Percentiles rank a stretch among this genome's conserved stretches.
These are phyloP conservation scores for Phyllosticta citriasiana DNA, from an alignment of 2,329 filamentous ascomycete genomes.

Conservation along the genomic window DNA sequence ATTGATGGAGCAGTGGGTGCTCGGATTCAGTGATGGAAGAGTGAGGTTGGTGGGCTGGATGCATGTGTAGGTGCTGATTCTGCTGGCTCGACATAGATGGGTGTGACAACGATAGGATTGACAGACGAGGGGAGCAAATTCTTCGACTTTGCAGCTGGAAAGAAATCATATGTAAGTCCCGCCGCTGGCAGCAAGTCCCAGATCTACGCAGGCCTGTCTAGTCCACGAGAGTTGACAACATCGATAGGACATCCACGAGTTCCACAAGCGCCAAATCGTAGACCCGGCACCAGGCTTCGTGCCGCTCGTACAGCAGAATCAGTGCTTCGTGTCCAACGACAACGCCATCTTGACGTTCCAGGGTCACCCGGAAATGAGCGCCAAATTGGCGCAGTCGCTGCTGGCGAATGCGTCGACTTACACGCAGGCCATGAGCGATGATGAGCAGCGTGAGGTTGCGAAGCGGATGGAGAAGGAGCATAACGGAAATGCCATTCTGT, in stretches of 20 bases:
- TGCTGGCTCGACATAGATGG: background rate
- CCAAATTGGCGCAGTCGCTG: constrained; percentile 1
- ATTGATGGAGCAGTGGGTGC: background rate
- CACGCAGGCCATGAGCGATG: background rate
- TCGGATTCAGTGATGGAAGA: too few species aligned
- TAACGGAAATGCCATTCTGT: constrained; percentile 3
- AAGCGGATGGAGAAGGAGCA: constrained; percentile 1
- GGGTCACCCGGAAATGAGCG: constrained; percentile 9
- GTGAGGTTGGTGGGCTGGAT: background rate
- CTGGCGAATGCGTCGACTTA: constrained; percentile 3
- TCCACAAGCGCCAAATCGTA: constrained; percentile 6
- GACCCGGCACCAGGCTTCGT: constrained; percentile 3
- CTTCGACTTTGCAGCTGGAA: constrained; percentile 4
- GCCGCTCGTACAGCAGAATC: constrained; percentile 1
- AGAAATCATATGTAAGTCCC: background rate
- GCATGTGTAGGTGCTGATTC: background rate
- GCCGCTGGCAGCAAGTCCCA: too few species aligned
- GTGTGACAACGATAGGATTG: background rate
- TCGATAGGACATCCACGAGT: constrained; percentile 4
- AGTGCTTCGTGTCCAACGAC: constrained; percentile 5
- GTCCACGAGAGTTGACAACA: background rate
- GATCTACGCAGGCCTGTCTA: too few species aligned
- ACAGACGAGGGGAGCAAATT: background rate
- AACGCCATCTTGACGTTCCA: constrained; percentile 9
- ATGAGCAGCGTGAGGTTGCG: background rate